A percentile compares a stretch with the other conserved stretches of the same genome.
Conservation (phyloP, 2,329 filamentous ascomycete genomes). For the Colletotrichum agaves region DNA sequence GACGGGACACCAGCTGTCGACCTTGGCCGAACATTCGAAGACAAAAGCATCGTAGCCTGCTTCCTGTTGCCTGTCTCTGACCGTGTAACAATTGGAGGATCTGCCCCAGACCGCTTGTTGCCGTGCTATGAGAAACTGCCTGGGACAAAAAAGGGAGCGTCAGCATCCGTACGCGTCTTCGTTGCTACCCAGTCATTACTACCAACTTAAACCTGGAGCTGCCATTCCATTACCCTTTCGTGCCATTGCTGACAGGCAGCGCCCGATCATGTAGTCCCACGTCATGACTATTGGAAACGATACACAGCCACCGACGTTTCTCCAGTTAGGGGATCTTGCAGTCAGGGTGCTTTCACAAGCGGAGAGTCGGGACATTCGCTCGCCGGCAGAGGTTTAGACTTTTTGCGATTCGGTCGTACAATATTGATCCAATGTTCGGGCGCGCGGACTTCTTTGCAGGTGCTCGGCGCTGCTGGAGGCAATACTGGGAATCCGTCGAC, state of each 20-base stretch:
- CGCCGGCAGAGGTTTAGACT: conserved; percentile 19
- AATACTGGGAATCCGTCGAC: not conserved
- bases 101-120: too few species aligned
- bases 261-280: conserved; percentile 16
- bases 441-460: conserved; percentile 12
- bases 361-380: not conserved
- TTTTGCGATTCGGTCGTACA: conserved; percentile 1
- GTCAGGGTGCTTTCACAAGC: not conserved
- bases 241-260: conserved; percentile 6
- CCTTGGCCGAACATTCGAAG: not conserved
- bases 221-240: not conserved
- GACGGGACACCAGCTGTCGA: not conserved
- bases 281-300: conserved; percentile 27
- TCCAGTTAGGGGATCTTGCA: conserved; percentile 30
- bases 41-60: not conserved
- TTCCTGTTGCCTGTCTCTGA: too few species aligned
- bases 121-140: too few species aligned
- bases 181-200: not conserved
- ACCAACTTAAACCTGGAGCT: not conserved
- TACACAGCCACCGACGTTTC: conserved; percentile 30
- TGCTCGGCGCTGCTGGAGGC: conserved; percentile 10
- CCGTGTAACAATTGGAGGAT: too few species aligned
- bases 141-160: too few species aligned
- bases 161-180: not conserved
- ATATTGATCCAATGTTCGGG: conserved; percentile 30